phyloP scores from a whole-genome alignment of 1,284 basidiomycete genomes.

The Tetrapyrgos nigripes region DNA sequence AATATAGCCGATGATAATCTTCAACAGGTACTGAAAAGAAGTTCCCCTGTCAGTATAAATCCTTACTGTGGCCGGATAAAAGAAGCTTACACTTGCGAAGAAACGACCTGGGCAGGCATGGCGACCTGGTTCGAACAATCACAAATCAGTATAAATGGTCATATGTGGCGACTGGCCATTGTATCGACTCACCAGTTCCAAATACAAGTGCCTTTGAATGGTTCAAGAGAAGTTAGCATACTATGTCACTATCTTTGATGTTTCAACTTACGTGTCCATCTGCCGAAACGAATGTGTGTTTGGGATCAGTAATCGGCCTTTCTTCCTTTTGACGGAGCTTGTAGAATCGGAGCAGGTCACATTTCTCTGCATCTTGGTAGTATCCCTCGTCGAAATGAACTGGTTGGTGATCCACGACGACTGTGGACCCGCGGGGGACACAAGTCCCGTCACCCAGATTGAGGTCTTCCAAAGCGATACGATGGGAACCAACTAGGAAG shows the following conservation, averaged over 20 bases:
- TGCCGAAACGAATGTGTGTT: constrained; percentile 1
- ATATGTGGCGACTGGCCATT: neutral
- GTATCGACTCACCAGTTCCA: neutral
- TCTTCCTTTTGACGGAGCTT: constrained; percentile 1
- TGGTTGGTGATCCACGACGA: constrained; percentile 4
- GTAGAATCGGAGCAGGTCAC: constrained; percentile 1
- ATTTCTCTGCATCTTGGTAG: constrained; percentile 3
- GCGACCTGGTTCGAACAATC: neutral
- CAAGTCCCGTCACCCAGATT: constrained; percentile 1
- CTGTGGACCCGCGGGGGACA: neutral
- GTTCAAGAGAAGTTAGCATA: neutral
- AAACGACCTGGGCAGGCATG: constrained; percentile 6
- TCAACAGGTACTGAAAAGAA: neutral
- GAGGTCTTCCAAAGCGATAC: neutral
- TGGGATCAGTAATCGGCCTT: neutral
- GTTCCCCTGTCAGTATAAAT: neutral
- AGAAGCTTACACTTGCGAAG: constrained; percentile 1
- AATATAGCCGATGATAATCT: constrained; percentile 3
- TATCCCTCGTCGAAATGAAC: constrained; percentile 2
- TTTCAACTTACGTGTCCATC: neutral
- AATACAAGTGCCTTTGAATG: constrained; percentile 1
- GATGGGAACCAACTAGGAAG: neutral
- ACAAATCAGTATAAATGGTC: neutral
- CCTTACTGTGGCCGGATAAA: neutral
- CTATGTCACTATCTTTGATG: neutral